Evolutionary conservation across 768 basidiomycete species (phyloP).

Genomic region (Suillus subluteus): DNA sequence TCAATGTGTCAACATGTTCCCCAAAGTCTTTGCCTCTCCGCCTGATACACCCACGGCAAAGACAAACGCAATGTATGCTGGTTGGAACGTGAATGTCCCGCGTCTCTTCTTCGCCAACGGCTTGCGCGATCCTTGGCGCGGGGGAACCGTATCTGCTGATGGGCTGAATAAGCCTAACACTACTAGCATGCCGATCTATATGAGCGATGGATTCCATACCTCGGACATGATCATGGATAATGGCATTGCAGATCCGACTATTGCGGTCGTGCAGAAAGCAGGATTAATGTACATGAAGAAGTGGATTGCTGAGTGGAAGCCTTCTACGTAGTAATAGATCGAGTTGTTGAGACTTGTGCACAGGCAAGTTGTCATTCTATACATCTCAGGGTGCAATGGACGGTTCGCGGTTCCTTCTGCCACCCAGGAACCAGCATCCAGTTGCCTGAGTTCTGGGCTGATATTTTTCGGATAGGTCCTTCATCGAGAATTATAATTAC

Average conservation of each 20-base stretch:
- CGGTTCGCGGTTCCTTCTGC: neutral
- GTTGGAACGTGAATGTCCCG: conserved; percentile 64
- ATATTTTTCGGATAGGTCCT: too few relatives aligned
- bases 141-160: conserved; percentile 66
- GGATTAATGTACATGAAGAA: conserved; percentile 54
- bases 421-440: neutral
- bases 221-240: conserved; percentile 55
- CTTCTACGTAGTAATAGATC: neutral
- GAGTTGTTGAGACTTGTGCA: neutral
- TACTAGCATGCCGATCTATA: conserved; percentile 55
- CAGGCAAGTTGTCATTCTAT: neutral
- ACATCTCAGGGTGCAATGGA: neutral
- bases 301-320: conserved; percentile 55
- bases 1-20: conserved; percentile 71
- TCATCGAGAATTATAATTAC: too few relatives aligned
- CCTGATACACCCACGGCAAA: conserved; percentile 45
- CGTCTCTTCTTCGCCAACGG: conserved; percentile 74
- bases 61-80: conserved; percentile 56
- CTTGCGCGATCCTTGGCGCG: conserved; percentile 69
- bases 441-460: neutral
- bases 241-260: conserved; percentile 52
- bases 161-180: conserved; percentile 50
- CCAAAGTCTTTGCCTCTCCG: conserved; percentile 53
- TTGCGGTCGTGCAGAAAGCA: conserved; percentile 55
- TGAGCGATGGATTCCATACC: conserved; percentile 68